phyloP scores from a whole-genome alignment of 2,329 filamentous ascomycete species.

The Colletotrichum graminicola region DNA sequence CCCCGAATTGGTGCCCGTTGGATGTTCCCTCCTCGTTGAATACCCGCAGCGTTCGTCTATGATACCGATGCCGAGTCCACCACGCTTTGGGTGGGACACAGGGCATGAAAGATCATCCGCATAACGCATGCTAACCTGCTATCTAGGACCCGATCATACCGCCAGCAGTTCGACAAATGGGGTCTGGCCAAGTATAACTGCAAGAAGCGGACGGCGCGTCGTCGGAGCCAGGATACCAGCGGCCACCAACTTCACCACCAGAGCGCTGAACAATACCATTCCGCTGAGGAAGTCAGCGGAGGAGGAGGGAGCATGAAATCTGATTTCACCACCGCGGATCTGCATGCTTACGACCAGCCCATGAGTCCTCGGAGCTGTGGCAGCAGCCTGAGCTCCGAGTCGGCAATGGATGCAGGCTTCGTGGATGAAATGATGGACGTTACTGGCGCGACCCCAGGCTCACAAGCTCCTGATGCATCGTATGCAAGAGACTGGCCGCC shows the following conservation, averaged over 20 bases:
- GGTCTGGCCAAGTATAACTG: slow-evolving; percentile 61
- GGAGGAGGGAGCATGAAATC: not conserved
- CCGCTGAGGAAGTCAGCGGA: not conserved
- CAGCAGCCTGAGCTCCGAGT: slow-evolving; percentile 7
- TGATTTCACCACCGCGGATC: not conserved
- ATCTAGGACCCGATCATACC: slow-evolving; percentile 59
- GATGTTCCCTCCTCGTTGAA: not conserved
- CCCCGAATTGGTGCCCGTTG: not conserved
- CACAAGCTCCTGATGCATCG: too few species aligned
- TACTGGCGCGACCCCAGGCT: not conserved
- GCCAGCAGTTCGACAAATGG: slow-evolving; percentile 62
- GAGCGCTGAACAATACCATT: not conserved
- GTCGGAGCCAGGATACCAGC: slow-evolving; percentile 6
- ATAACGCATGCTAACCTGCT: not conserved
- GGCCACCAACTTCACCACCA: not conserved
- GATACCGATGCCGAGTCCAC: not conserved
- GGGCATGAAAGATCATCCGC: too few species aligned
- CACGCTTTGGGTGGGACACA: not conserved
- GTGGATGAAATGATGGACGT: not conserved
- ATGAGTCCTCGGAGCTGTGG: slow-evolving; percentile 9
- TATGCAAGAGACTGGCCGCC: slow-evolving; percentile 1
- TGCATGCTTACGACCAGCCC: not conserved
- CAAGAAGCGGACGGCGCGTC: slow-evolving; percentile 52
- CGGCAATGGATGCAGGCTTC: not conserved
- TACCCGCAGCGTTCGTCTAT: not conserved